Conservation (phyloP, 371 early-diverging fungal species). For the Batkoa obscura region DNA sequence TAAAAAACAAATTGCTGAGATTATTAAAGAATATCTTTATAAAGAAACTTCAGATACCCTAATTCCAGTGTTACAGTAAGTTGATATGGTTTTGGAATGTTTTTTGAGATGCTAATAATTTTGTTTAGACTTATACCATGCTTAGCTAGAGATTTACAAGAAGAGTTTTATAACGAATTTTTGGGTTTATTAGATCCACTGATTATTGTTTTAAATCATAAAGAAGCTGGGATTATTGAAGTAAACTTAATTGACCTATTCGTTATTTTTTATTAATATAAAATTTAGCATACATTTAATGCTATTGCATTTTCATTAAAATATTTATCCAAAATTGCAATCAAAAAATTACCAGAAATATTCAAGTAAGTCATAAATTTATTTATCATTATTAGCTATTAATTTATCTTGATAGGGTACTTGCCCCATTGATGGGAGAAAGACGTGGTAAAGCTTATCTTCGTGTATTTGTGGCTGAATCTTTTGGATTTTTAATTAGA, state of each 20-base stretch:
- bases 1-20: slow-evolving; percentile 49
- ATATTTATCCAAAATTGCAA: slow-evolving; percentile 48
- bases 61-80: slow-evolving; percentile 59
- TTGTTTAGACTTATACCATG: slow-evolving; percentile 42
- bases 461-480: slow-evolving; percentile 77
- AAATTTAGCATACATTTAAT: slow-evolving; percentile 38
- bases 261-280: background rate
- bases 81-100: background rate
- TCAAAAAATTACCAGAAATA: slow-evolving; percentile 41
- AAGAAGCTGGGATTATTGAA: slow-evolving; percentile 56
- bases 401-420: slow-evolving; percentile 18
- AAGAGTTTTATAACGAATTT: slow-evolving; percentile 73
- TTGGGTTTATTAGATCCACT: slow-evolving; percentile 33
- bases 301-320: slow-evolving; percentile 80
- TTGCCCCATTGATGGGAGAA: slow-evolving; percentile 49
- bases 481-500: slow-evolving; percentile 74
- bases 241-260: slow-evolving; percentile 13
- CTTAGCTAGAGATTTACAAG: slow-evolving; percentile 76
- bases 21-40: slow-evolving; percentile 29
- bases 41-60: slow-evolving; percentile 36
- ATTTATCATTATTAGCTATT: background rate
- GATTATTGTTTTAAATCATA: slow-evolving; percentile 34
- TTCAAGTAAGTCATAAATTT: slow-evolving; percentile 23
- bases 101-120: background rate
- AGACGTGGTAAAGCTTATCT: slow-evolving; percentile 45